phyloP scores from a whole-genome alignment of 2,329 filamentous ascomycete genomes.

The Fusarium sororula region DNA sequence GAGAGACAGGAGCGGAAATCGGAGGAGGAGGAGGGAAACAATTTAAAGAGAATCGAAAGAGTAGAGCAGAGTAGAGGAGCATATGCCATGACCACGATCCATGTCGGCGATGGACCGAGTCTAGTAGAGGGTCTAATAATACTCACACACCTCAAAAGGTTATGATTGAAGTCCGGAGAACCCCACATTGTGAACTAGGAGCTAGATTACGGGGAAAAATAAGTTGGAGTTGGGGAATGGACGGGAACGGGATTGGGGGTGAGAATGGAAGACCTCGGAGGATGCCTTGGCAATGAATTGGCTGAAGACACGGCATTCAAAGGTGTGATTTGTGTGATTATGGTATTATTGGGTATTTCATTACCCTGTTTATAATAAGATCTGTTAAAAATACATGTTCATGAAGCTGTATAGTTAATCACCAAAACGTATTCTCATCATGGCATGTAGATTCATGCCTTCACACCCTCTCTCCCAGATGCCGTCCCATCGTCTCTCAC shows the following conservation, averaged over 20 bases:
- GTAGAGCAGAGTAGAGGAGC: neutral
- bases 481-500: conserved; percentile 8
- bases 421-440: neutral
- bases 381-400: neutral
- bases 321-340: neutral
- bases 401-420: neutral
- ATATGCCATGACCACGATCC: conserved; percentile 17
- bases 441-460: neutral
- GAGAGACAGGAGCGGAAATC: conserved; percentile 2
- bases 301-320: neutral
- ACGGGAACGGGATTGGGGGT: conserved; percentile 15
- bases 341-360: neutral
- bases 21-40: neutral
- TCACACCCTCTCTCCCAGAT: conserved; percentile 11
- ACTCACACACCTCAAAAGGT: conserved; percentile 26
- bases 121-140: conserved; percentile 10
- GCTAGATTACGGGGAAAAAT: conserved; percentile 19
- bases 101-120: conserved; percentile 26
- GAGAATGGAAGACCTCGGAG: conserved; percentile 27
- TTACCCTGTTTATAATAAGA: too few species aligned
- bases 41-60: conserved; percentile 22
- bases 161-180: conserved; percentile 26
- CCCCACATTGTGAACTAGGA: conserved; percentile 24
- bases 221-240: conserved; percentile 19
- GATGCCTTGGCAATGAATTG: neutral